Conservation (phyloP, 768 basidiomycete genomes). For the Collybia nuda region DNA sequence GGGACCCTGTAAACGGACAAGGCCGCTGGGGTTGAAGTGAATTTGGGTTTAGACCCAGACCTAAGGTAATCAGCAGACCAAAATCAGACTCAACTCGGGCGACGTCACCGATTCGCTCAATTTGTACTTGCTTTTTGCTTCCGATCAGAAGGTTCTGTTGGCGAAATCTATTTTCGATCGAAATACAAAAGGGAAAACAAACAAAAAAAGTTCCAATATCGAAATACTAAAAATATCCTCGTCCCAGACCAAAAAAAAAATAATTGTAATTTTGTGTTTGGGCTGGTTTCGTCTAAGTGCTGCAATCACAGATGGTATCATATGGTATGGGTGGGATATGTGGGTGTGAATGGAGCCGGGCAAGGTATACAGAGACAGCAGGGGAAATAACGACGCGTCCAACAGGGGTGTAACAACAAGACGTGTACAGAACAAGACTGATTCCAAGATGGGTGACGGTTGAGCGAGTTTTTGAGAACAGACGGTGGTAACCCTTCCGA, state of each 20-base stretch:
- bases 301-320: slow-evolving; percentile 7
- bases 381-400: slow-evolving; percentile 3
- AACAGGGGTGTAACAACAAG: slow-evolving; percentile 8
- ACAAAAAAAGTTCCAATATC: slow-evolving; percentile 11
- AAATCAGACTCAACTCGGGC: no score
- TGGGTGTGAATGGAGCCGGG: slow-evolving; percentile 1
- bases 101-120: no score
- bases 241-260: not conserved
- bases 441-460: slow-evolving; percentile 28
- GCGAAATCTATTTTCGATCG: slow-evolving; percentile 28
- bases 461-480: slow-evolving; percentile 14
- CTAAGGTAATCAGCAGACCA: no score
- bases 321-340: slow-evolving; percentile 15
- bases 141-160: slow-evolving; percentile 45
- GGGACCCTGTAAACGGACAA: no score
- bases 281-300: no score
- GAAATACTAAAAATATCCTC: no score
- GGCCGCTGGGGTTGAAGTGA: no score
- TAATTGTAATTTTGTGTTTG: not conserved
- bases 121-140: slow-evolving; percentile 17
- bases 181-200: slow-evolving; percentile 11
- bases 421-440: slow-evolving; percentile 22
- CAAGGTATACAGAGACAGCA: slow-evolving; percentile 17
- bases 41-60: no score
- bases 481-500: slow-evolving; percentile 8